Evolutionary conservation across 2,329 filamentous ascomycete species (phyloP).

Genomic region (Cyphellophora attinorum): DNA sequence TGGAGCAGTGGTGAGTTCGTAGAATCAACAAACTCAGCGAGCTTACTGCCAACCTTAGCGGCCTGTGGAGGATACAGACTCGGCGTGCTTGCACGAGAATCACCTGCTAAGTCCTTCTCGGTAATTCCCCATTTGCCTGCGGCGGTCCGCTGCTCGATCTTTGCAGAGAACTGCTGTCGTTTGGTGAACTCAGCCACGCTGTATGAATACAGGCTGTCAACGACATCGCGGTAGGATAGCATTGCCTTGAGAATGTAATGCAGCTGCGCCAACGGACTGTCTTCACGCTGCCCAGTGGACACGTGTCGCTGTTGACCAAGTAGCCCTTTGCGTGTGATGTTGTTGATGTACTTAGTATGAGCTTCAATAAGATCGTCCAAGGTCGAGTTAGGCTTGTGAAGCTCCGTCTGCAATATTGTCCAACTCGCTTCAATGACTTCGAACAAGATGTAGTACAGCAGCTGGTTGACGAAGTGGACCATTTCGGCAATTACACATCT

Average conservation of each 20-base stretch:
- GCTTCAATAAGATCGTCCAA: conserved; percentile 91
- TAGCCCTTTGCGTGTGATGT: conserved; percentile 92
- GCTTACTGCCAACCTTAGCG: conserved; percentile 12
- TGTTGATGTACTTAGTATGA: conserved; percentile 80
- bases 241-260: conserved; percentile 89
- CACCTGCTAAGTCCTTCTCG: conserved; percentile 39
- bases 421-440: conserved; percentile 96
- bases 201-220: conserved; percentile 91
- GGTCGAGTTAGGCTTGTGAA: conserved; percentile 77
- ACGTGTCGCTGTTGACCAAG: conserved; percentile 56
- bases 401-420: conserved; percentile 76
- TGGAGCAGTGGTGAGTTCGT: conserved; percentile 11
- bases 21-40: conserved; percentile 16
- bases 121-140: conserved; percentile 55
- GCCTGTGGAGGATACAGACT: conserved; percentile 3
- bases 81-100: conserved; percentile 20
- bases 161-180: conserved; percentile 74
- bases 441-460: conserved; percentile 98
- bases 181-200: conserved; percentile 88
- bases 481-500: conserved; percentile 88
- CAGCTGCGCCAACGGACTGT: conserved; percentile 80
- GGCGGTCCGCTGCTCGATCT: conserved; percentile 57
- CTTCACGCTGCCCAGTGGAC: conserved; percentile 47
- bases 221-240: conserved; percentile 84
- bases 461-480: conserved; percentile 94